Evolutionary conservation across 2,329 filamentous ascomycete species (phyloP).

Genomic region (Verticillium dahliae): DNA sequence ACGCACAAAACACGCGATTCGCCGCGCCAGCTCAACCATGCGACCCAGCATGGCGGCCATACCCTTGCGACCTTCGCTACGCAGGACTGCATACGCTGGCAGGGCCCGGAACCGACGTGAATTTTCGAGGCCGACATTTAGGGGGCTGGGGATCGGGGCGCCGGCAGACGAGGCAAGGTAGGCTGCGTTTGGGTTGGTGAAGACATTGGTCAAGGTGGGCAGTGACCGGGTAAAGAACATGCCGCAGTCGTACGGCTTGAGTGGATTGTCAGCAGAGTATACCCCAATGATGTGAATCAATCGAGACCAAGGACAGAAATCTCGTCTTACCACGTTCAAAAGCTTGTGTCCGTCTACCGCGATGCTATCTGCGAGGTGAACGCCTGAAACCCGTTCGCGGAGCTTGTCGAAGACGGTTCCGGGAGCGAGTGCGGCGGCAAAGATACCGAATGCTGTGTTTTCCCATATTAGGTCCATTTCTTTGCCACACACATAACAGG

Average conservation of each 20-base stretch:
- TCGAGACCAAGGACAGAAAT: background rate
- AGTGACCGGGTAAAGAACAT: constrained; percentile 74
- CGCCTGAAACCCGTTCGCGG: constrained; percentile 47
- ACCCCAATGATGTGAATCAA: background rate
- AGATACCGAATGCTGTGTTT: constrained; percentile 69
- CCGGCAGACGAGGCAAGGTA: constrained; percentile 54
- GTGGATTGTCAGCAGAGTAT: background rate
- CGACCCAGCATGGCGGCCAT: constrained; percentile 62
- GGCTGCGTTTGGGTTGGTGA: constrained; percentile 77
- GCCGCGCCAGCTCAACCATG: constrained; percentile 66
- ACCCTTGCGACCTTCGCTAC: constrained; percentile 66
- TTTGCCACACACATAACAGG: background rate
- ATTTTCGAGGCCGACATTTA: constrained; percentile 87
- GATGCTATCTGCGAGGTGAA: constrained; percentile 83
- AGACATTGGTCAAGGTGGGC: constrained; percentile 54
- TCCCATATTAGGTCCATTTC: background rate
- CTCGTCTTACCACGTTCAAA: constrained; percentile 67
- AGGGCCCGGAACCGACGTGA: constrained; percentile 84
- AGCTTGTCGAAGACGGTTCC: constrained; percentile 48
- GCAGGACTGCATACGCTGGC: constrained; percentile 77
- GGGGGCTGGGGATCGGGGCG: constrained; percentile 61
- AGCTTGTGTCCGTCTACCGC: constrained; percentile 84
- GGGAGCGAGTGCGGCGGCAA: constrained; percentile 59
- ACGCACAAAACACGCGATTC: constrained; percentile 57
- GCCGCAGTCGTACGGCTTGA: constrained; percentile 79